These are phyloP conservation scores for Platismatia glauca DNA, from an alignment of 495 filamentous ascomycete species.

Conservation along the genomic window DNA sequence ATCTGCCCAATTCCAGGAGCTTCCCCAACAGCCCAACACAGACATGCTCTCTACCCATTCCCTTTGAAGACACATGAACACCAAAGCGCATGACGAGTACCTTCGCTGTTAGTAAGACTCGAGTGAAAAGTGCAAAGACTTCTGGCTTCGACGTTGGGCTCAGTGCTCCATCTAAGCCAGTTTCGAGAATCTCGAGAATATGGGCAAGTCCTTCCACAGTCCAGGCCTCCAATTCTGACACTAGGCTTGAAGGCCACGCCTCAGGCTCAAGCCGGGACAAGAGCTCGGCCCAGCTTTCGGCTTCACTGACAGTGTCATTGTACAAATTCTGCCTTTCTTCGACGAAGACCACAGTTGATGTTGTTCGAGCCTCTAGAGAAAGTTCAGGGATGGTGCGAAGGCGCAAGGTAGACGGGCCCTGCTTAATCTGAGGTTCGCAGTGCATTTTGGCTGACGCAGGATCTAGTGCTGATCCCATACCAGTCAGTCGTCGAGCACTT, in stretches of 20 bases:
- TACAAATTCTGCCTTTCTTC: slow-evolving; percentile 89
- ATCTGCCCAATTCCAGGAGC: slow-evolving; percentile 2
- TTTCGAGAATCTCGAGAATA: slow-evolving; percentile 34
- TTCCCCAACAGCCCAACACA: slow-evolving; percentile 7
- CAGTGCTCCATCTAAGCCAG: slow-evolving; percentile 50
- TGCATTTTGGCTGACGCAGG: slow-evolving; percentile 7
- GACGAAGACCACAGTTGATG: slow-evolving; percentile 68
- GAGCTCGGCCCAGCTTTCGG: slow-evolving; percentile 48
- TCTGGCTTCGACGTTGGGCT: slow-evolving; percentile 68
- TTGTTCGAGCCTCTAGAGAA: slow-evolving; percentile 43
- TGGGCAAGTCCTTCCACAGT: slow-evolving; percentile 44
- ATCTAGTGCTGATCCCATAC: slow-evolving; percentile 7
- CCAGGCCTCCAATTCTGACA: slow-evolving; percentile 42
- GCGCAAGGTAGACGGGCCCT: slow-evolving; percentile 12
- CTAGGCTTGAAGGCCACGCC: slow-evolving; percentile 20
- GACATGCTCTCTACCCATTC: neutral
- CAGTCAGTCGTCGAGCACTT: slow-evolving; percentile 24
- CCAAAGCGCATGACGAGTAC: slow-evolving; percentile 16
- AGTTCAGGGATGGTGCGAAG: slow-evolving; percentile 35
- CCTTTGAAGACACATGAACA: neutral
- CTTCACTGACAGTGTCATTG: slow-evolving; percentile 67
- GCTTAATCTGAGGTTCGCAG: slow-evolving; percentile 26
- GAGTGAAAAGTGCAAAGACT: slow-evolving; percentile 57
- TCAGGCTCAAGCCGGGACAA: neutral
- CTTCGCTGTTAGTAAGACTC: slow-evolving; percentile 31